These are phyloP conservation scores for Apiospora sp. DNA, from an alignment of 2,329 filamentous ascomycete species.

Conservation along the genomic window DNA sequence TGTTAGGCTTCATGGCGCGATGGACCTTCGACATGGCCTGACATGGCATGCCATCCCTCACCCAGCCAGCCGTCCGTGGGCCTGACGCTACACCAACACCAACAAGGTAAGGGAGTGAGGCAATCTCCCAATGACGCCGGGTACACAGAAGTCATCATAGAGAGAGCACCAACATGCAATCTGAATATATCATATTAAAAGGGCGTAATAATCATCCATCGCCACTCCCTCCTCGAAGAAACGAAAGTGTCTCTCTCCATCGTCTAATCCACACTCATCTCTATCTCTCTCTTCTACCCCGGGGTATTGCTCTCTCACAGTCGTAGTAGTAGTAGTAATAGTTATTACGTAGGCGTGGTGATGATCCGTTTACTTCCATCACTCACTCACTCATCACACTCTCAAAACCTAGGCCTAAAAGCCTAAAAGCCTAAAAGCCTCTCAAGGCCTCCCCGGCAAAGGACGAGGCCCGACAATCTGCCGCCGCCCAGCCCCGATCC, in stretches of 20 bases:
- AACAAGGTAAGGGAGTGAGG: not conserved
- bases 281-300: not conserved
- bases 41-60: not conserved
- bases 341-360: not conserved
- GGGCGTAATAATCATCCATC: not conserved
- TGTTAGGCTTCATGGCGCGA: too few species aligned
- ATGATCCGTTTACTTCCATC: not conserved
- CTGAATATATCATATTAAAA: conserved; percentile 21
- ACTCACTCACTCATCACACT: not conserved
- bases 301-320: not conserved
- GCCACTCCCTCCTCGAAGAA: not conserved
- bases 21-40: too few species aligned
- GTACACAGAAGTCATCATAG: not conserved
- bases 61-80: too few species aligned
- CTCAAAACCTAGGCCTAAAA: not conserved
- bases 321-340: not conserved
- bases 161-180: not conserved
- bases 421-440: conserved; percentile 32
- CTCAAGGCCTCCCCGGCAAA: conserved; percentile 54
- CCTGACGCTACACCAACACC: not conserved
- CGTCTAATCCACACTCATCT: not conserved
- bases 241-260: not conserved
- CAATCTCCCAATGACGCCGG: not conserved
- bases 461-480: conserved; percentile 84
- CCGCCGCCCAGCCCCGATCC: conserved; percentile 74